phyloP scores from a whole-genome alignment of 768 basidiomycete species.

The Boletus rubropictus region DNA sequence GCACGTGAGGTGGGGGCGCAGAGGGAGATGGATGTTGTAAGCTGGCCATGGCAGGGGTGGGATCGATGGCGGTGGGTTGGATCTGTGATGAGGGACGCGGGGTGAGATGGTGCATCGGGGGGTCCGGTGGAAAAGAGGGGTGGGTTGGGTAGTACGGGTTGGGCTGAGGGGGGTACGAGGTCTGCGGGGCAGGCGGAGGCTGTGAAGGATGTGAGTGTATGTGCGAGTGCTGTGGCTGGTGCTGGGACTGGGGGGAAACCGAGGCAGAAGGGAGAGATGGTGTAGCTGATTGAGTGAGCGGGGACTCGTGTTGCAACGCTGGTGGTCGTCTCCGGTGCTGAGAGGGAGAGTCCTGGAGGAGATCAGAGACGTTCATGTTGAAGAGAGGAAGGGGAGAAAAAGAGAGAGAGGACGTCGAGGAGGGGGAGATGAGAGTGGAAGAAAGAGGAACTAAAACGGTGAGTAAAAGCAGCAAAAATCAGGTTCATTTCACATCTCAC shows the following conservation, averaged over 20 bases:
- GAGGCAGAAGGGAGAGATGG: slow-evolving; percentile 24
- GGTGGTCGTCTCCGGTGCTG: slow-evolving; percentile 40
- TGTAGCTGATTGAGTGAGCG: slow-evolving; percentile 25
- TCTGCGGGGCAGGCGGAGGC: slow-evolving; percentile 12
- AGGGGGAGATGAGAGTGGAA: slow-evolving; percentile 23
- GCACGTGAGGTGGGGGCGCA: slow-evolving; percentile 29
- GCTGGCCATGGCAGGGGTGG: slow-evolving; percentile 30
- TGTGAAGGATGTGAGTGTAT: slow-evolving; percentile 12
- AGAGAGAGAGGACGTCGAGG: slow-evolving; percentile 1
- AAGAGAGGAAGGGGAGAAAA: neutral
- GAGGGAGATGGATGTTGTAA: slow-evolving; percentile 29
- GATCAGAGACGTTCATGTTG: slow-evolving; percentile 61
- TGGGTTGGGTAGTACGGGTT: slow-evolving; percentile 16
- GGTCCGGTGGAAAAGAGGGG: slow-evolving; percentile 16
- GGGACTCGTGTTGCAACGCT: slow-evolving; percentile 22
- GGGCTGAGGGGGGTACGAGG: slow-evolving; percentile 24
- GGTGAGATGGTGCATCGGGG: slow-evolving; percentile 27
- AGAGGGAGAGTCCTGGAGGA: slow-evolving; percentile 66
- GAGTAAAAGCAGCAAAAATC: slow-evolving; percentile 29
- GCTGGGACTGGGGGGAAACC: slow-evolving; percentile 30
- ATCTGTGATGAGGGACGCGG: slow-evolving; percentile 31
- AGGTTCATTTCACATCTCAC: slow-evolving; percentile 32
- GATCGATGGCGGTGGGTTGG: slow-evolving; percentile 22
- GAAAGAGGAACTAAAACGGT: slow-evolving; percentile 24
- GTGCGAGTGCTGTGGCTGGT: slow-evolving; percentile 26